Conservation (phyloP, 116 monocot genomes). For the Posidonia oceanica region DNA sequence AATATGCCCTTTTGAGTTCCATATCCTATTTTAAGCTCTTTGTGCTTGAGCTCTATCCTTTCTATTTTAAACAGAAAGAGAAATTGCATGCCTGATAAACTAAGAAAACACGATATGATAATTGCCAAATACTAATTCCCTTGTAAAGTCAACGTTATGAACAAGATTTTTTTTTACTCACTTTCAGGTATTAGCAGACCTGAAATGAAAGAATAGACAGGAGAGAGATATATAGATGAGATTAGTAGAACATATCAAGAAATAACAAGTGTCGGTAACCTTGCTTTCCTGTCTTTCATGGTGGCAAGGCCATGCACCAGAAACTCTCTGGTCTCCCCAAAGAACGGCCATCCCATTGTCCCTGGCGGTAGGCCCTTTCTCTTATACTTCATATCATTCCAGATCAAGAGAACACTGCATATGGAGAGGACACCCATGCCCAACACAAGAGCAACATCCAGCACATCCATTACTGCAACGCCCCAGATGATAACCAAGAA, state of each 20-base stretch:
- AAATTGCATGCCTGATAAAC: background rate
- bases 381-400: constrained; percentile 63
- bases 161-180: too few relatives aligned
- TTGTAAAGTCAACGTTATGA: background rate
- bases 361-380: constrained; percentile 69
- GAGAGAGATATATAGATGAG: too few relatives aligned
- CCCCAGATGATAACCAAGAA: too few relatives aligned
- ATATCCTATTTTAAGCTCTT: too few relatives aligned
- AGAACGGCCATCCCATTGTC: constrained; percentile 84
- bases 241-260: too few relatives aligned
- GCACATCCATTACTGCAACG: constrained; percentile 13
- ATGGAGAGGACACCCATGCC: constrained; percentile 14
- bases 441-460: constrained; percentile 13
- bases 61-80: too few relatives aligned
- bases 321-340: constrained; percentile 78
- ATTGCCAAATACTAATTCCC: background rate
- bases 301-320: constrained; percentile 50
- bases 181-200: too few relatives aligned
- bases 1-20: too few relatives aligned
- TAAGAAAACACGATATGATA: background rate
- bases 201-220: too few relatives aligned
- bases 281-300: constrained; percentile 54
- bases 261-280: constrained; percentile 13
- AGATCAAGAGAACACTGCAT: constrained; percentile 36
- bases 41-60: background rate